Conservation (phyloP, 1,139 yeast species). For the Pichia sp. region DNA sequence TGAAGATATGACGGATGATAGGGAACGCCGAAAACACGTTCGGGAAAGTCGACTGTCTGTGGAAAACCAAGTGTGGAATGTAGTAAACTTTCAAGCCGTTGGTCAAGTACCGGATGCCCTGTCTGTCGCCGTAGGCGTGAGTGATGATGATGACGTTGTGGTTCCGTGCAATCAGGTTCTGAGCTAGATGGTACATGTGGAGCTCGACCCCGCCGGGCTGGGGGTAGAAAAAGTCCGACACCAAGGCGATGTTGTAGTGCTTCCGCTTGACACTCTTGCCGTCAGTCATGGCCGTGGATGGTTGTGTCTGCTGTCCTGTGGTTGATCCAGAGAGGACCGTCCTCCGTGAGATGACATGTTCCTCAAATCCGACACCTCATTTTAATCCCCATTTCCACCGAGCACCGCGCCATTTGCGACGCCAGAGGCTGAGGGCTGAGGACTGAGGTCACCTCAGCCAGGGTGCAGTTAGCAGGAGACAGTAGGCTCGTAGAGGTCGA, state of each 20-base stretch:
- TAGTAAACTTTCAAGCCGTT: slow-evolving; percentile 94
- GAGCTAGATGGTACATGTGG: slow-evolving; percentile 83
- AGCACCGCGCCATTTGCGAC: no score
- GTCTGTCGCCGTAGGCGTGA: slow-evolving; percentile 81
- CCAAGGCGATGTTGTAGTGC: slow-evolving; percentile 17
- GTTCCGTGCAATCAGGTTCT: slow-evolving; percentile 77
- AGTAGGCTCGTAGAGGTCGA: no score
- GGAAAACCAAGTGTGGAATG: slow-evolving; percentile 76
- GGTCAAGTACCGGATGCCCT: slow-evolving; percentile 78
- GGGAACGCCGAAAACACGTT: slow-evolving; percentile 90
- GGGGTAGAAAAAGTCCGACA: slow-evolving; percentile 96
- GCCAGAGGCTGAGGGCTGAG: no score
- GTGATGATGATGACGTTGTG: slow-evolving; percentile 92
- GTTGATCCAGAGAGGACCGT: no score
- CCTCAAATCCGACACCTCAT: no score
- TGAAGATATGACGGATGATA: slow-evolving; percentile 74
- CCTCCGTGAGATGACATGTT: no score
- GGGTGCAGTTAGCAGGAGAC: no score
- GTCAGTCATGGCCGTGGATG: not conserved
- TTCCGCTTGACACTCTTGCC: not conserved
- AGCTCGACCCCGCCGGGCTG: slow-evolving; percentile 98
- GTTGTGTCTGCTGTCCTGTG: no score
- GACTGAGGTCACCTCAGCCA: no score
- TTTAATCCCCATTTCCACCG: no score
- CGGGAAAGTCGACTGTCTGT: slow-evolving; percentile 85